Percentiles rank a stretch among this genome's conserved stretches.
Evolutionary conservation across 75 land plant species (phyloP).

Genomic region (Sequoiadendron giganteum): DNA sequence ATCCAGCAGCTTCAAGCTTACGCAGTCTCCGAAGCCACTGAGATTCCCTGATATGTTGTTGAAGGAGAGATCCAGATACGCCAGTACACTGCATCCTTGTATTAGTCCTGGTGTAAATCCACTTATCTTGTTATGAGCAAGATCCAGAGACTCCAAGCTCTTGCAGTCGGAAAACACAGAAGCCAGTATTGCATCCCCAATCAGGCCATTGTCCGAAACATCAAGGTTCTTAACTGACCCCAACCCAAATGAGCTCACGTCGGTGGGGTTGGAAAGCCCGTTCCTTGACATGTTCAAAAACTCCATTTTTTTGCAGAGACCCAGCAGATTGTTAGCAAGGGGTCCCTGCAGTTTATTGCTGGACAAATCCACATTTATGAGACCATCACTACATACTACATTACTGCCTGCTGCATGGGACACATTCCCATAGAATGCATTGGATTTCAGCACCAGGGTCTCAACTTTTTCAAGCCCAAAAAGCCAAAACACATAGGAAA

Average conservation of each 20-base stretch:
- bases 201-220: conserved; percentile 6
- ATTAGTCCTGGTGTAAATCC: neutral
- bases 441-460: conserved; percentile 5
- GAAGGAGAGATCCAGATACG: conserved; percentile 28
- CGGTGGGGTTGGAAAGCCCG: neutral
- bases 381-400: neutral
- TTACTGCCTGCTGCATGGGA: neutral
- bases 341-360: conserved; percentile 10
- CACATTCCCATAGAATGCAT: conserved; percentile 9
- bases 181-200: neutral
- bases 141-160: conserved; percentile 5
- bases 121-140: conserved; percentile 12
- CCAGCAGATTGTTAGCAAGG: neutral
- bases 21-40: conserved; percentile 14
- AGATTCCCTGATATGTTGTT: conserved; percentile 28
- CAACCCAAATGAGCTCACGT: conserved; percentile 2
- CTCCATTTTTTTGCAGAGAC: conserved; percentile 7
- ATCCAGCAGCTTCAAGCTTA: conserved; percentile 6
- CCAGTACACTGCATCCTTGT: neutral
- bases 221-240: neutral
- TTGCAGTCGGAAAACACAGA: conserved; percentile 5
- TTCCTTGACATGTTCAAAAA: neutral
- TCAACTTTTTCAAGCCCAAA: conserved; percentile 3
- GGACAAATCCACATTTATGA: conserved; percentile 10
- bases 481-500: neutral